Base-by-base conservation (phyloP, 352 stramenopile species). In the Lagenidium giganteum region DNA sequence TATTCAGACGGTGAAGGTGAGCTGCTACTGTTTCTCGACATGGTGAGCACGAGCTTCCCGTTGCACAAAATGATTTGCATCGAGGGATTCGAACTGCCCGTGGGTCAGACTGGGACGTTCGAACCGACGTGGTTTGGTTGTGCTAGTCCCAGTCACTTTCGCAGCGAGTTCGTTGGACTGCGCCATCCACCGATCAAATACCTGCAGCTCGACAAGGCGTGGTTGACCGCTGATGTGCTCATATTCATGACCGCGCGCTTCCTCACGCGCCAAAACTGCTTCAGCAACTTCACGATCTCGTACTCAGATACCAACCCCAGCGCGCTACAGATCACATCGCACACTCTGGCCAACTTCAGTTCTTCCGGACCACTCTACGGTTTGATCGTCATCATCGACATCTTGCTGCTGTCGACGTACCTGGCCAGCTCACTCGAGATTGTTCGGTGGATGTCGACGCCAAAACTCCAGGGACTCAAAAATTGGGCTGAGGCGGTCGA, bases 401-500 rank as follows among this genome's bases (percentile, higher is more conserved):
- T 51, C 3, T 36, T 50, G 25, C 40, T 57, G 8, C 47, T 36
- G 8, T 23, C 47, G 1, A 26, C 25, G 12, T 42, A 58, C 38
- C 24, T 41, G 5, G 18, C 47, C 3, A 62, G 51, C 35, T 46
- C 47, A 16, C 36, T 55, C 16, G 52, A 67, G 24, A 46, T 67
- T 30, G 18, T 55, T 37, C 51, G 58, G 44, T 59, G 57, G 51
- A 54, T 59, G 11, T 21, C 49, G 11, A 20, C 45, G 8, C 47
- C 57, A n/a, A 28, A 62, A n/a, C 50, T 55, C 14, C 26, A 39
- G 8, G 47, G 48, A 12, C 29, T 65, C 1, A 50, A 61, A 17
- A 30, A 21, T 5, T 65, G 56, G 56, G 57, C 61, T 6, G 40
- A 38, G 12, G 42, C 52, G 8, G 56, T 65, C 29, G 50, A 65